These are phyloP conservation scores for Calophaca sinica DNA, from an alignment of 306 rosid species.

Conservation along the genomic window DNA sequence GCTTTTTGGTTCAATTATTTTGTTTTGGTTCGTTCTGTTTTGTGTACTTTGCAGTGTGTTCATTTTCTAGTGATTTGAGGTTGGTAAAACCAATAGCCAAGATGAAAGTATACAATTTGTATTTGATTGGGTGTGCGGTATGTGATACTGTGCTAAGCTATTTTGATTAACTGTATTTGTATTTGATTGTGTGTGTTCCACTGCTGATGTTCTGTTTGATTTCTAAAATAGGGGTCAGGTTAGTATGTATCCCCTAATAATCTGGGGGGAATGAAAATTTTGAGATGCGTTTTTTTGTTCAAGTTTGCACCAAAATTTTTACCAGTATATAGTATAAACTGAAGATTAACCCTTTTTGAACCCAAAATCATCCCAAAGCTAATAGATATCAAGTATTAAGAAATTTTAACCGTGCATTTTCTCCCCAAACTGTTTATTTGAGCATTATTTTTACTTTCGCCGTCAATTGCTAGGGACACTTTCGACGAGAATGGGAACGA, in stretches of 20 bases:
- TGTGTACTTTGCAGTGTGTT: conserved; percentile 24
- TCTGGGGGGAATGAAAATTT: not conserved
- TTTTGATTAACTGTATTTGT: conserved; percentile 21
- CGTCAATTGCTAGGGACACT: too few species aligned
- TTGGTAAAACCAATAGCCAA: conserved; percentile 8
- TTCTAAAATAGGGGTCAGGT: not conserved
- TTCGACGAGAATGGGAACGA: too few species aligned
- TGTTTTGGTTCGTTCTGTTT: too few species aligned
- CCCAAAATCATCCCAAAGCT: not conserved
- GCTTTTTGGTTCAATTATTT: too few species aligned
- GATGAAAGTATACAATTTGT: conserved; percentile 27
- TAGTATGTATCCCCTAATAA: not conserved
- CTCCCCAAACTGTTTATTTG: too few species aligned
- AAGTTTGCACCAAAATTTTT: not conserved
- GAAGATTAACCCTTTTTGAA: conserved; percentile 9
- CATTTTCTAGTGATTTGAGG: conserved; percentile 31
- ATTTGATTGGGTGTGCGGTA: not conserved
- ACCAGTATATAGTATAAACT: not conserved
- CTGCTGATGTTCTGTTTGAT: not conserved
- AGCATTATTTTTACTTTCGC: too few species aligned
- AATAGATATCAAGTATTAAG: too few species aligned
- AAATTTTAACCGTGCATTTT: too few species aligned
- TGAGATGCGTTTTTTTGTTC: conserved; percentile 27
- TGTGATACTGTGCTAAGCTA: conserved; percentile 19
- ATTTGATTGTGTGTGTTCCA: not conserved